phyloP scores from a whole-genome alignment of 768 basidiomycete genomes.

The Panus rudis region DNA sequence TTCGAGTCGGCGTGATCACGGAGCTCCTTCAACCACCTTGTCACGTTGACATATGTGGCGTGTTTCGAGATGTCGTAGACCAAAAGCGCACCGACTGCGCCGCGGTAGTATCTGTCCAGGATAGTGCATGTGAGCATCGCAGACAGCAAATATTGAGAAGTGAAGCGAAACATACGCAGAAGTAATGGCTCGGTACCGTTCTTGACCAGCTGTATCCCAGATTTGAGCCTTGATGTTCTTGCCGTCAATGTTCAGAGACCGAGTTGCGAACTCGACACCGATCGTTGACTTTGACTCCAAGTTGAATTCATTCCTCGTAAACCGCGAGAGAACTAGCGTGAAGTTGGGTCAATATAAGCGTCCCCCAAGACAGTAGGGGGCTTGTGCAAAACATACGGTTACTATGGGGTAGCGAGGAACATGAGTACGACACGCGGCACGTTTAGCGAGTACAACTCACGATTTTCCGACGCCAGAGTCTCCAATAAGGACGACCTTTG shows the following conservation, averaged over 20 bases:
- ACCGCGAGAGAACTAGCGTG: conserved; percentile 89
- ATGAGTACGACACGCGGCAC: conserved; percentile 5
- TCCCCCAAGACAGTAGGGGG: not conserved
- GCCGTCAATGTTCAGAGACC: conserved; percentile 90
- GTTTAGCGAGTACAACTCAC: conserved; percentile 47
- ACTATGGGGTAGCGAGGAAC: conserved; percentile 30
- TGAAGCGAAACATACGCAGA: conserved; percentile 63
- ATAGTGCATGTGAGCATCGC: not conserved
- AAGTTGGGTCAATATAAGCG: not conserved
- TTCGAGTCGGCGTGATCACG: conserved; percentile 91
- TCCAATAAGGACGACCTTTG: conserved; percentile 94
- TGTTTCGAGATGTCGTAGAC: conserved; percentile 95
- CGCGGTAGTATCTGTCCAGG: conserved; percentile 82
- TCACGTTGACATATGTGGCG: conserved; percentile 89
- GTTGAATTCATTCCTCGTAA: conserved; percentile 99
- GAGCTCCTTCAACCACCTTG: conserved; percentile 94
- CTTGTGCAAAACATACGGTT: conserved; percentile 45
- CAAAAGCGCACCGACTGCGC: conserved; percentile 87
- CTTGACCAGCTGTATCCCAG: conserved; percentile 99
- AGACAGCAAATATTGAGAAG: not conserved
- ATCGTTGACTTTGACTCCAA: conserved; percentile 98
- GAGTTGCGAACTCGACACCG: conserved; percentile 97
- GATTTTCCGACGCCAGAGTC: conserved; percentile 99
- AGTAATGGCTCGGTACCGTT: conserved; percentile 96
- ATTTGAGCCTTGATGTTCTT: conserved; percentile 98